A percentile compares a stretch with the other conserved stretches of the same genome.
Evolutionary conservation across 768 basidiomycete genomes (phyloP).

Genomic region (Mrakia blollopis): DNA sequence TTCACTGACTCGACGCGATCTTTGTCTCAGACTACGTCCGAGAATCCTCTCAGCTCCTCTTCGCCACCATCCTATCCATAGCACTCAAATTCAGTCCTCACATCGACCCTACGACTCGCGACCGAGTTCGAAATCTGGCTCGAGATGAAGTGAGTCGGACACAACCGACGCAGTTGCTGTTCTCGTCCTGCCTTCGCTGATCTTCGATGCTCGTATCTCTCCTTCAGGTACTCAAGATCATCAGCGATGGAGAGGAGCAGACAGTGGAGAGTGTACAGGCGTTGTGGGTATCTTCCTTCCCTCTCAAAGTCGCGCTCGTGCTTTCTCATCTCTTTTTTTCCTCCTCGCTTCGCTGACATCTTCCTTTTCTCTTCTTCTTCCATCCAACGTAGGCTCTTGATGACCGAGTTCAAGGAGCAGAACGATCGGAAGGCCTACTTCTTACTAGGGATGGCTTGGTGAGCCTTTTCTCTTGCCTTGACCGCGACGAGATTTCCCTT

Average conservation of each 20-base stretch:
- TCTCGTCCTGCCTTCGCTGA: not conserved
- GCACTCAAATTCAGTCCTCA: not conserved
- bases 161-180: not conserved
- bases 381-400: not conserved
- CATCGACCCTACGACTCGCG: not conserved
- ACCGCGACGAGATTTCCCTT: too few relatives aligned
- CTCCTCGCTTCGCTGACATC: too few relatives aligned
- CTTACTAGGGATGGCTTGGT: not conserved
- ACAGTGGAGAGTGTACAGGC: not conserved
- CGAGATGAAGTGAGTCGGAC: not conserved
- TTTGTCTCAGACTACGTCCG: slow-evolving; percentile 5
- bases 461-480: too few relatives aligned
- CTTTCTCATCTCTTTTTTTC: not conserved
- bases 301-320: not conserved
- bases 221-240: not conserved
- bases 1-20: not conserved
- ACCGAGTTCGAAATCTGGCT: not conserved
- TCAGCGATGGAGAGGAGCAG: not conserved
- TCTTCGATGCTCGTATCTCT: too few relatives aligned
- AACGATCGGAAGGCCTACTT: not conserved
- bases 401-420: not conserved
- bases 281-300: not conserved
- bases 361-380: too few relatives aligned
- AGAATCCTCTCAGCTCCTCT: not conserved
- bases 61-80: not conserved